Conservation (phyloP, 441 rosid species). For the Bocquillonia castaneifolia region DNA sequence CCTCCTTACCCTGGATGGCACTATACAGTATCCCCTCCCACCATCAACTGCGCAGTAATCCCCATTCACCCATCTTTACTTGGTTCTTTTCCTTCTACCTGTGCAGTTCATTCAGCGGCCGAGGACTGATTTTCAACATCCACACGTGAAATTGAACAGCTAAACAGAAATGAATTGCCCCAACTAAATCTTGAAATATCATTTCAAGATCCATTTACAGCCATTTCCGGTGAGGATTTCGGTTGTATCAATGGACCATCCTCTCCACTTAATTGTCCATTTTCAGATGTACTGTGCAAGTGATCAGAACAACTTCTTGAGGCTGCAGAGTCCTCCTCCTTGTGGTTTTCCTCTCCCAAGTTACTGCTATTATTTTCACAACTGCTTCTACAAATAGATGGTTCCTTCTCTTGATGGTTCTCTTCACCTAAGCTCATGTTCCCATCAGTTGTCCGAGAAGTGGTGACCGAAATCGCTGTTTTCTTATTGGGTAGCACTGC, state of each 20-base stretch:
- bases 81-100: slow-evolving; percentile 5
- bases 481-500: slow-evolving; percentile 76
- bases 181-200: slow-evolving; percentile 6
- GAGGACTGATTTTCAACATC: slow-evolving; percentile 19
- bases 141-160: slow-evolving; percentile 26
- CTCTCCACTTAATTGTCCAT: slow-evolving; percentile 63
- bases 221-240: slow-evolving; percentile 86
- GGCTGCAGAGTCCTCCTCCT: slow-evolving; percentile 46
- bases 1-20: slow-evolving; percentile 24
- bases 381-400: slow-evolving; percentile 31
- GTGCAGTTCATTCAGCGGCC: slow-evolving; percentile 11
- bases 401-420: slow-evolving; percentile 32
- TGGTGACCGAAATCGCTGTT: slow-evolving; percentile 25
- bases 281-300: slow-evolving; percentile 48
- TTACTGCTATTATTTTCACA: slow-evolving; percentile 35
- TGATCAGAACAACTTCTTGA: slow-evolving; percentile 52
- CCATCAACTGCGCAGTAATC: slow-evolving; percentile 7
- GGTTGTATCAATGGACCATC: slow-evolving; percentile 59
- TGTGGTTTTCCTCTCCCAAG: slow-evolving; percentile 49
- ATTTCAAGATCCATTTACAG: slow-evolving; percentile 77
- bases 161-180: slow-evolving; percentile 16
- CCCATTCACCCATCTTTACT: slow-evolving; percentile 14
- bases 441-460: slow-evolving; percentile 29
- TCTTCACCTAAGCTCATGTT: slow-evolving; percentile 36
- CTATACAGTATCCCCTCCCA: slow-evolving; percentile 30